Conservation (phyloP, 192 early-diverging fungal genomes). For the Entophlyctis luteolus region DNA sequence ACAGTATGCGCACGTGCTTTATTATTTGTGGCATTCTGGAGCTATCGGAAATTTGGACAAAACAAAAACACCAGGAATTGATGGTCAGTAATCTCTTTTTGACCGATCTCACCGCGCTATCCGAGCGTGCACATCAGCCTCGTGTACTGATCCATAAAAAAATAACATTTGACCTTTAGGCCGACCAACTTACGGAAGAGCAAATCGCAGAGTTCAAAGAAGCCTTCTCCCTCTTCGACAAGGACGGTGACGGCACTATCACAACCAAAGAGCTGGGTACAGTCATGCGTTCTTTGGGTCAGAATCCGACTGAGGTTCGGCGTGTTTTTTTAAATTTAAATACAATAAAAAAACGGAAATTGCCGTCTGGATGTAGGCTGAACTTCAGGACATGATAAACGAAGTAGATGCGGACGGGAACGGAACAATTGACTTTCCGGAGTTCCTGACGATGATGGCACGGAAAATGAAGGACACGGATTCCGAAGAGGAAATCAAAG, state of each 20-base stretch:
- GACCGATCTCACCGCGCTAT: background rate
- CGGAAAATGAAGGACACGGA: conserved; percentile 85
- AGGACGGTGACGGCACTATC: conserved; percentile 93
- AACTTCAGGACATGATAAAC: conserved; percentile 94
- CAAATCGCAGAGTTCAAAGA: conserved; percentile 88
- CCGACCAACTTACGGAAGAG: conserved; percentile 81
- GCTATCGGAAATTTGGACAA: background rate
- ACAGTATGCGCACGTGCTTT: background rate
- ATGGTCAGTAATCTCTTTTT: background rate
- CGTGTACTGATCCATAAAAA: background rate
- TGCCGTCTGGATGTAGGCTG: no score
- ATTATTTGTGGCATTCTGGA: background rate
- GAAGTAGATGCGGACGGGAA: conserved; percentile 95
- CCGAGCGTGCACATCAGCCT: no score
- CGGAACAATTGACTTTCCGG: conserved; percentile 91
- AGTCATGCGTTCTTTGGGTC: conserved; percentile 91
- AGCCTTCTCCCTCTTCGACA: conserved; percentile 91
- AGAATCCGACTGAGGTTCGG: conserved; percentile 92
- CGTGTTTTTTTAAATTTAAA: no score
- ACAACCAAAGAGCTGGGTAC: conserved; percentile 92
- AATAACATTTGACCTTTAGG: background rate
- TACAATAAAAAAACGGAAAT: no score
- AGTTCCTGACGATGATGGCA: conserved; percentile 93
- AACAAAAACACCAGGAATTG: background rate
- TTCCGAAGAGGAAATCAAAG: conserved; percentile 88